A percentile compares a stretch with the other conserved stretches of the same genome.
These are phyloP conservation scores for Closterium sp. DNA, from an alignment of 139 green algal species.

Conservation along the genomic window DNA sequence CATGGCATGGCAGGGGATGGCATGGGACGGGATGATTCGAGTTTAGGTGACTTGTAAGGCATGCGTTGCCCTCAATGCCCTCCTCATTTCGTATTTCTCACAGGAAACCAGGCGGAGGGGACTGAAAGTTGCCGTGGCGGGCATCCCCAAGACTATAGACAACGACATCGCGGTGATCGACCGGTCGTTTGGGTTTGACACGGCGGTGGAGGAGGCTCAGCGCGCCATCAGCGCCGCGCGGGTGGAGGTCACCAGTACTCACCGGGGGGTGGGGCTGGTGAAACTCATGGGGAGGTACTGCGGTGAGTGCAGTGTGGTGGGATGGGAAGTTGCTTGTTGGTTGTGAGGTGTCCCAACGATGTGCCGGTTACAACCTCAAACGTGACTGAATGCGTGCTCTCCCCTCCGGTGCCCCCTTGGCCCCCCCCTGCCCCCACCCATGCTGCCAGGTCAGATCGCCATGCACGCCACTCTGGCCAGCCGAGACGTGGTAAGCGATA, in stretches of 20 bases:
- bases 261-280: conserved; percentile 86
- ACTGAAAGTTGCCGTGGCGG: conserved; percentile 55
- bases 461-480: conserved; percentile 91
- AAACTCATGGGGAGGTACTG: conserved; percentile 95
- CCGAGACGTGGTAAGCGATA: conserved; percentile 58
- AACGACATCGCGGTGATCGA: conserved; percentile 93
- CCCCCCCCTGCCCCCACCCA: too few relatives aligned
- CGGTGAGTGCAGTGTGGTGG: background rate
- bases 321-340: too few relatives aligned
- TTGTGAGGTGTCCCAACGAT: too few relatives aligned
- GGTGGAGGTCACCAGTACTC: conserved; percentile 79
- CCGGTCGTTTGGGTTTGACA: conserved; percentile 81
- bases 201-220: conserved; percentile 95
- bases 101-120: conserved; percentile 34
- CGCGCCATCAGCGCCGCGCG: conserved; percentile 86
- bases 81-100: too few relatives aligned
- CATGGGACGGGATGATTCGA: too few relatives aligned
- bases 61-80: too few relatives aligned
- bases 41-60: too few relatives aligned
- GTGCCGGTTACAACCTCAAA: too few relatives aligned
- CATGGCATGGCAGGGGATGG: too few relatives aligned
- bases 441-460: conserved; percentile 98
- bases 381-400: too few relatives aligned
- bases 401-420: too few relatives aligned
- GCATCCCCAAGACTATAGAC: conserved; percentile 96